These are phyloP conservation scores for Nicotiana benthamiana DNA, from an alignment of 257 asterid genomes.

Conservation along the genomic window DNA sequence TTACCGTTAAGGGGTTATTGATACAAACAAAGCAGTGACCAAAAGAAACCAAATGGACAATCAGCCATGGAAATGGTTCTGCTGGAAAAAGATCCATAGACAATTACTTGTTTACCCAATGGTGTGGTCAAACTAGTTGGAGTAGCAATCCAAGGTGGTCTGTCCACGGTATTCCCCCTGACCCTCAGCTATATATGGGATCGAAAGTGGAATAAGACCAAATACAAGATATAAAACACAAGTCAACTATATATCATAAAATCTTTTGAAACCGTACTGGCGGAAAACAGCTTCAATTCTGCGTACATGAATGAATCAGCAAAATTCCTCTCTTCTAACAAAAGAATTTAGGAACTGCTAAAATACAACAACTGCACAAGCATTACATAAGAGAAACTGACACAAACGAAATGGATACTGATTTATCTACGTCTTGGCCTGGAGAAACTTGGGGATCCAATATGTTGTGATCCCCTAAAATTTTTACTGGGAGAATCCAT, in stretches of 20 bases:
- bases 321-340: not conserved
- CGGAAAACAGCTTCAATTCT: not conserved
- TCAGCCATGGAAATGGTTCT: no score
- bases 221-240: not conserved
- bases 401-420: not conserved
- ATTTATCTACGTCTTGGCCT: constrained; percentile 78
- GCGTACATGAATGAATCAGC: not conserved
- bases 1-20: no score
- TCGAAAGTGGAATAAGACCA: not conserved
- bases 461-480: constrained; percentile 47
- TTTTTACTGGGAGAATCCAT: constrained; percentile 45
- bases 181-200: not conserved
- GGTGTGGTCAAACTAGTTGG: not conserved
- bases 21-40: no score
- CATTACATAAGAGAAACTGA: not conserved
- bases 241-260: not conserved
- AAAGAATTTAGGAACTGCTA: not conserved
- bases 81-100: no score
- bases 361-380: constrained; percentile 4
- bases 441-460: constrained; percentile 74
- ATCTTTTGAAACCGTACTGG: not conserved
- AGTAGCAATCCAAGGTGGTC: not conserved
- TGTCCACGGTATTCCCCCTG: not conserved
- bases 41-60: no score
- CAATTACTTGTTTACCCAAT: no score